phyloP scores from a whole-genome alignment of 2,329 filamentous ascomycete genomes.

The Dryadomyces quercus-mongolicae region DNA sequence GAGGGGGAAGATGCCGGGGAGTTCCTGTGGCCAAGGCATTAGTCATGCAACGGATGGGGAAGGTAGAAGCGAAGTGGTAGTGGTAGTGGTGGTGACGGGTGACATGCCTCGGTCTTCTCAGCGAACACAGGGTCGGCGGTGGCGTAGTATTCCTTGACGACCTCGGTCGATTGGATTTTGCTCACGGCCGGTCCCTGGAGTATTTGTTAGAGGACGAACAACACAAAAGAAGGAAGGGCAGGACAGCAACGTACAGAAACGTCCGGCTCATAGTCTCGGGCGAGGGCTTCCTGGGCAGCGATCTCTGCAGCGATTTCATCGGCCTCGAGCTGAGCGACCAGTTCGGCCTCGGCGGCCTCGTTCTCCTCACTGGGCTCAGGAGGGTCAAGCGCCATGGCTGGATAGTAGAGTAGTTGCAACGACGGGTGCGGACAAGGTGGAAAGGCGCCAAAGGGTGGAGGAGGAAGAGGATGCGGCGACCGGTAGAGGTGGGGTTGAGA shows the following conservation, averaged over 20 bases:
- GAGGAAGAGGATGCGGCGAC: background rate
- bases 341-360: background rate
- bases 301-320: conserved; percentile 26
- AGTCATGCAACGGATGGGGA: background rate
- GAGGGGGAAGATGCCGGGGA: conserved; percentile 74
- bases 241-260: conserved; percentile 32
- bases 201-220: conserved; percentile 11
- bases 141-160: conserved; percentile 75
- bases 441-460: too few species aligned
- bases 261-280: conserved; percentile 45
- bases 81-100: background rate
- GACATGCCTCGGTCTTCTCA: conserved; percentile 69
- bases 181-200: conserved; percentile 72
- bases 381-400: background rate
- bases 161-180: conserved; percentile 61
- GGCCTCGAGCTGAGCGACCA: background rate
- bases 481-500: background rate
- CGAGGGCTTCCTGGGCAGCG: conserved; percentile 47
- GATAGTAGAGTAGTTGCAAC: too few species aligned
- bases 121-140: conserved; percentile 77
- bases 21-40: conserved; percentile 39
- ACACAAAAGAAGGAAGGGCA: background rate
- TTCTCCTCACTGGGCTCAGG: background rate
- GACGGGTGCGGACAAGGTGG: too few species aligned
- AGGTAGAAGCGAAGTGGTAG: conserved; percentile 12